A percentile compares a stretch with the other conserved stretches of the same genome.
These are phyloP conservation scores for Leptographium lundbergii DNA, from an alignment of 2,329 filamentous ascomycete genomes.

Conservation along the genomic window DNA sequence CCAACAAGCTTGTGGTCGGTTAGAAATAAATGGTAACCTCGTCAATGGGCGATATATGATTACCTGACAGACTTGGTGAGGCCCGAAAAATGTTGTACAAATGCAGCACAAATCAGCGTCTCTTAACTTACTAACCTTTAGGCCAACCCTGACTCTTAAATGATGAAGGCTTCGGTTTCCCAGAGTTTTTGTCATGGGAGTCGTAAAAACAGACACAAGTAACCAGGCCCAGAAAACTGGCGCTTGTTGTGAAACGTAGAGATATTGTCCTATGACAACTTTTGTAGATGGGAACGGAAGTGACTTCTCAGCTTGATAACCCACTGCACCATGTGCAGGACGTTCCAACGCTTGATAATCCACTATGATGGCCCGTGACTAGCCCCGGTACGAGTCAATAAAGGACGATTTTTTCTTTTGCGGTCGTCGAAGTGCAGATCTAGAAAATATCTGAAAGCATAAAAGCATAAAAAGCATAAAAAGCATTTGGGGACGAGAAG, in stretches of 20 bases:
- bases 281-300: constrained; percentile 33
- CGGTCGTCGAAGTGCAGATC: no score
- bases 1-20: not conserved
- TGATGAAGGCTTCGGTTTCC: constrained; percentile 31
- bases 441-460: no score
- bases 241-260: constrained; percentile 18
- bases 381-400: no score
- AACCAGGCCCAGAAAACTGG: constrained; percentile 30
- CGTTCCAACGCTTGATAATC: not conserved
- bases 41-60: not conserved
- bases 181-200: constrained; percentile 26
- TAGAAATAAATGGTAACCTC: not conserved
- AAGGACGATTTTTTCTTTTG: no score
- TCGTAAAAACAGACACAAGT: constrained; percentile 36
- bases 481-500: no score
- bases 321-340: not conserved
- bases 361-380: not conserved
- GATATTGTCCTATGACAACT: constrained; percentile 30
- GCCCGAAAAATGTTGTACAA: not conserved
- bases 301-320: not conserved
- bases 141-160: not conserved
- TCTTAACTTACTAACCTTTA: no score
- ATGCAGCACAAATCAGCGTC: not conserved
- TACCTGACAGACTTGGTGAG: not conserved
- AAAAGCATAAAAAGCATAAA: no score